Percentiles rank a stretch among this genome's conserved stretches.
Conservation (phyloP, 75 land plant species). For the Pseudotsuga menziesii region DNA sequence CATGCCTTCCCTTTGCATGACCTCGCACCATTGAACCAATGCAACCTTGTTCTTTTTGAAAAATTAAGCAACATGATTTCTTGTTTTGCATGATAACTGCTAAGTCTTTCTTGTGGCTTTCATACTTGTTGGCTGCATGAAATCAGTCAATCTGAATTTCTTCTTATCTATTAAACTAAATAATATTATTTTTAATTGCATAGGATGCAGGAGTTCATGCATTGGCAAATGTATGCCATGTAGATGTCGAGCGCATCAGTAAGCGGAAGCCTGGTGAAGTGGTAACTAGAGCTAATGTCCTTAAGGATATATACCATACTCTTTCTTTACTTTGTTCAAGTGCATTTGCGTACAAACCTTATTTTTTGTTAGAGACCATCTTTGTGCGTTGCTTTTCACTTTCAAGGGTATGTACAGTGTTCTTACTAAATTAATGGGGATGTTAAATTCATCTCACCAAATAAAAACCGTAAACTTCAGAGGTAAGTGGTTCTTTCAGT, state of each 20-base stretch:
- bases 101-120: too few species aligned
- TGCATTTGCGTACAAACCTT: neutral
- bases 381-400: slow-evolving; percentile 5
- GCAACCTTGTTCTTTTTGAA: too few species aligned
- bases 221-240: slow-evolving; percentile 87
- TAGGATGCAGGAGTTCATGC: slow-evolving; percentile 99
- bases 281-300: slow-evolving; percentile 34
- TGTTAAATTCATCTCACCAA: neutral
- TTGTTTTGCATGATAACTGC: too few species aligned
- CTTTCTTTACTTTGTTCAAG: neutral
- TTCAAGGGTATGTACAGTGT: neutral
- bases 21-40: too few species aligned
- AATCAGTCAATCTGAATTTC: too few species aligned
- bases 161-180: too few species aligned
- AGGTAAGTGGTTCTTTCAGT: neutral
- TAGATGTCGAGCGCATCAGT: slow-evolving; percentile 81
- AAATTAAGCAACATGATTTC: too few species aligned
- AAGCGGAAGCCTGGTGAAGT: slow-evolving; percentile 96
- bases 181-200: neutral
- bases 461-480: neutral
- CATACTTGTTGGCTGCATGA: too few species aligned
- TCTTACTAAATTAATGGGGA: neutral
- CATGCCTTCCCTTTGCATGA: too few species aligned
- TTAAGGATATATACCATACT: neutral
- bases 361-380: neutral